Evolutionary conservation across 306 rosid species (phyloP), one percentile per base, ranked within the genome.

Genomic region (Boehmeria nivea): DNA sequence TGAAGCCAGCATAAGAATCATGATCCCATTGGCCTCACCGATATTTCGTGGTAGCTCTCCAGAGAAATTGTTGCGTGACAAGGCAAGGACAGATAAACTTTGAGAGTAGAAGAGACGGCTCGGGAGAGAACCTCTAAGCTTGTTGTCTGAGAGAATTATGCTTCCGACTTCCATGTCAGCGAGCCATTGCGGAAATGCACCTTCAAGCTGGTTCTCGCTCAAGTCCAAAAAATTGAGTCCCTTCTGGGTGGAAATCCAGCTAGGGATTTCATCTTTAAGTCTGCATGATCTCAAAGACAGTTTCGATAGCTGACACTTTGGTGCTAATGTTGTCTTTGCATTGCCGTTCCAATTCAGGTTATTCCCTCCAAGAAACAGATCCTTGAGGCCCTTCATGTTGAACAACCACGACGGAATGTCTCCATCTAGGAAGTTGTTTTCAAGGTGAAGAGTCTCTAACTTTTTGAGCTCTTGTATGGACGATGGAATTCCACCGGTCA

Each of bases 31-130:
- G n/a, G n/a, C n/a, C n/a, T n/a, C n/a, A n/a, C n/a, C n/a, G n/a
- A n/a, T n/a, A n/a, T n/a, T n/a, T n/a, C n/a, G n/a, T n/a, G 69
- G 69, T 28, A 69, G 31, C 36, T 69, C 54, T 25, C 74, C 74
- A 8, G 59, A 69, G 11, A 69, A 62, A 16, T 61, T 61, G 58
- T 69, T 69, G 17, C 68, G 38, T 12, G 74, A 69, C 16, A 69
- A 49, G 59, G 52, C 34, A 8, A 69, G 68, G 11, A 39, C 64
- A 0, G 64, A 61, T 19, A 69, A 14, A 38, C 37, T 55, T 24
- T 7, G 13, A 16, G 74, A 69, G 51, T 47, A 6, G 24, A 61
- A 69, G 47, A 69, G 69, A 24, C 42, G 69, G n/a, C 68, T 63
- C n/a, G 69, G 53, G 8, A 69, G 64, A 54, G 59, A 47, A 27